Evolutionary conservation across 305 asterid species (phyloP), one percentile per base, ranked within the genome.

Genomic region (Fraxinus albicans): DNA sequence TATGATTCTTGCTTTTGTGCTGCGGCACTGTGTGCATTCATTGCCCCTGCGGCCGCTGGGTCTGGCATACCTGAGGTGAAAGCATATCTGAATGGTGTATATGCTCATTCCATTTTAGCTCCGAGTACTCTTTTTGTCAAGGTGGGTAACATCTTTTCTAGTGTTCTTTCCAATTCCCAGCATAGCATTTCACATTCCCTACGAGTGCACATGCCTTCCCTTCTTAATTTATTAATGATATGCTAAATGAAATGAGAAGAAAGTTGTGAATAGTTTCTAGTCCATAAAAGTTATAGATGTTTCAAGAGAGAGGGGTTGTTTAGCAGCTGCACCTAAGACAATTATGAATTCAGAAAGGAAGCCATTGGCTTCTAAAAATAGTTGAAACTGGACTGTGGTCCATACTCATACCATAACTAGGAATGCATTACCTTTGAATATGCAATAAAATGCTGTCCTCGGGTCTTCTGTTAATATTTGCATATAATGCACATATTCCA

Each of bases 71-170:
- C 40, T 35, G 40, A 35, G 40, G 40, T 35, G 40, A 35, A 35
- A 35, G 8, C 40, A 35, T 35, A 6, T 35, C 40, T 5, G 40
- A 35, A 35, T 35, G 40, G 40, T 35, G 40, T 35, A 6, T 1
- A 35, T 35, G 8, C 40, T 6, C 40, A 35, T 35, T 35, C 40
- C 8, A 35, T 35, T 35, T 35, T 35, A 6, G 40, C 40, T 35
- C 40, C 1, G 0, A 35, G 40, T 35, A 4, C 99, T 77, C 90
- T 95, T 70, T 90, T 95, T 83, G 99, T 95, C 81, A 95, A 95
- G 97, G 99, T 95, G 36, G 50, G 88, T 69, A 69, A 1, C 25
- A 38, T 81, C 50, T 60, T 60, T 60, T 21, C 15, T 23, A 60
- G 33, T 21, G 8, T 8, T 21, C 12, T 60, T 60, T 50, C 60